Base-by-base conservation (phyloP, 2,329 filamentous ascomycete genomes). In the Apiospora rasikravindrae region DNA sequence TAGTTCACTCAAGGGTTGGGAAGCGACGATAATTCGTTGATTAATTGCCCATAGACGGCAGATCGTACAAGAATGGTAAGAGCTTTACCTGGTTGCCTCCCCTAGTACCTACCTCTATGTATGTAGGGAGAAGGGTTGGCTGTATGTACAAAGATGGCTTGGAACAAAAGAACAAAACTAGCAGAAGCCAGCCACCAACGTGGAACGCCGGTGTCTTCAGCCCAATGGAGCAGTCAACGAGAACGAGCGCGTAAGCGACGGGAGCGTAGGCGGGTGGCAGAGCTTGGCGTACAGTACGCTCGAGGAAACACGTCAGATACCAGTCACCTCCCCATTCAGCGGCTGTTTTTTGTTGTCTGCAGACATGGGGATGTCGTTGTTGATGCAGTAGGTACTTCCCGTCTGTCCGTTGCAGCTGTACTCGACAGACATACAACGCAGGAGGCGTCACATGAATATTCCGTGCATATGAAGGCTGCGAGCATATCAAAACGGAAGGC, bases 21-120 rank as follows among this genome's bases (percentile, higher is more conserved):
- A 37, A 61, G 29, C 53, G 33, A 33, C 19, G 29, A 37, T 4
- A 37, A 33, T 37, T n/a, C 22, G 45, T 49, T 61, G 16, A 61
- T 61, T 61, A 61, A 61, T 61, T 61, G 53, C 53, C 53, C 53
- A 61, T 57, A 16, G 51, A 57, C 51, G 51, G 29, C 26, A 57
- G 14, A 26, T 57, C 51, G 51, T 19, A 57, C 51, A 57, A 33
- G 26, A 29, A 57, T 14, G 51, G 24, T 19, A 29, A 16, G 29
- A 22, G 29, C 16, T 61, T 61, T 61, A 61, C 53, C 53, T 61
- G 53, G 53, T 61, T 61, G 53, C 53, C 29, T 61, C 29, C 29
- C n/a, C n/a, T n/a, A n/a, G n/a, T n/a, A n/a, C n/a, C 16, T 37
- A 22, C 29, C 26, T 61, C 29, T 57, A 57, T 29, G 13, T 33